Base-by-base conservation (phyloP, 2,329 filamentous ascomycete genomes). In the Colletotrichum paranaense region DNA sequence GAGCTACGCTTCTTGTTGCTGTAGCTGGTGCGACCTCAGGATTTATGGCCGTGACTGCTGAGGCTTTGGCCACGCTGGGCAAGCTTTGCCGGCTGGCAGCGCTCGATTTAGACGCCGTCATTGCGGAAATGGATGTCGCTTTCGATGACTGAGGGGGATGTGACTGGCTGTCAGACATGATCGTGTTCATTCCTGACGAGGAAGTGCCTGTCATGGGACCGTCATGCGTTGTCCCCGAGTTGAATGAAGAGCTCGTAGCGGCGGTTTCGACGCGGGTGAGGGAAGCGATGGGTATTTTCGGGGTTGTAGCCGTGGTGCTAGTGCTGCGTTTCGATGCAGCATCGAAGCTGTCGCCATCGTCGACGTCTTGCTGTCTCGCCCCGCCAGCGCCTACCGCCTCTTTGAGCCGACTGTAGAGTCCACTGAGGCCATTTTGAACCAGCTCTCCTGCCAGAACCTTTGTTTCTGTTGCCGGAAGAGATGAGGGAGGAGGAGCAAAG, bases 351-450 rank as follows among this genome's bases (percentile, higher is more conserved):
- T 86, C 81, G 77, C 81, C 75, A 78, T 88, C 81, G 77, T 88
- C 79, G 78, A 82, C 78, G 76, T 86, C 79, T 72, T 86, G 82
- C 63, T 64, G 78, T 57, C 73, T 82, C 42, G 83, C 84, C 74
- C 90, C 92, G 56, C 88, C 89, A 16, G 88, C 93, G 19, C 92
- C 93, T n/a, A 97, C 94, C 0, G 92, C 95, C 69, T 94, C 94
- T 80, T 92, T 92, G 77, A 98, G 88, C 49, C 95, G 92, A 82
- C 90, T 97, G 82, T 98, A 98, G 49, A 98, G 85, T 1, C 96
- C 95, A 79, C 94, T 97, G 59, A 98, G 86, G 5, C 96, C 95
- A 82, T 96, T 94, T 75, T 97, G 94, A 26, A 97, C 91, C 53
- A 93, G 83, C 72, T 97, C 95, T 30, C 91, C 90, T 0, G 92